Conservation (phyloP, 2,329 filamentous ascomycete genomes). For the Pezicula neosporulosa region DNA sequence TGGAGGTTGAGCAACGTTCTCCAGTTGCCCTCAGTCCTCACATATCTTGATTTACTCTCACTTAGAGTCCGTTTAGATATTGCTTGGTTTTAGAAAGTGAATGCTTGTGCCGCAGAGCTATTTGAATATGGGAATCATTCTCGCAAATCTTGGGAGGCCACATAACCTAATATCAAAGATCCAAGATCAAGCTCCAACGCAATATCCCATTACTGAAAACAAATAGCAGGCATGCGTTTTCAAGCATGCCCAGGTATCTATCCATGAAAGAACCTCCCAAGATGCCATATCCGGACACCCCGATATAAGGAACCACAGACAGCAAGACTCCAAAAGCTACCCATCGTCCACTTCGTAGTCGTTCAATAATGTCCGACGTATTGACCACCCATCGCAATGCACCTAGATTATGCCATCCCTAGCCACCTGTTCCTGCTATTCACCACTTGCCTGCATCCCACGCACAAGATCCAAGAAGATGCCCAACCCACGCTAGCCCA, state of each 20-base stretch:
- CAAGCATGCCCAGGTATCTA: conserved; percentile 21
- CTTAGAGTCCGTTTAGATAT: too few species aligned
- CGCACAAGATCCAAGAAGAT: neutral
- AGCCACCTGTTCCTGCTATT: neutral
- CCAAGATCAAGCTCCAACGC: neutral
- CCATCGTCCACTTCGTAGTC: neutral
- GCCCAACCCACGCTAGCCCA: conserved; percentile 1
- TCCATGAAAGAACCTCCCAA: conserved; percentile 16
- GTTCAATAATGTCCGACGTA: neutral
- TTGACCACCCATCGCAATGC: neutral
- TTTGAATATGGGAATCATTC: neutral
- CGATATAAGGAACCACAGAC: conserved; percentile 17
- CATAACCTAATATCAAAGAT: neutral
- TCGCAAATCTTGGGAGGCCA: neutral
- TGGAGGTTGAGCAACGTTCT: too few species aligned
- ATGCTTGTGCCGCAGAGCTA: too few species aligned
- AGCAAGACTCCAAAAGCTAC: neutral
- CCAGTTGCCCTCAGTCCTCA: too few species aligned
- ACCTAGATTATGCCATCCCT: neutral
- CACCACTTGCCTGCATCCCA: neutral
- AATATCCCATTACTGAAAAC: neutral
- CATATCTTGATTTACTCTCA: too few species aligned
- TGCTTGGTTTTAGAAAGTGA: too few species aligned
- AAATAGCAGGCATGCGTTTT: conserved; percentile 15
- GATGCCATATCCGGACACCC: conserved; percentile 13